Conservation (phyloP, 768 basidiomycete genomes). For the Hypholoma sublateritium region DNA sequence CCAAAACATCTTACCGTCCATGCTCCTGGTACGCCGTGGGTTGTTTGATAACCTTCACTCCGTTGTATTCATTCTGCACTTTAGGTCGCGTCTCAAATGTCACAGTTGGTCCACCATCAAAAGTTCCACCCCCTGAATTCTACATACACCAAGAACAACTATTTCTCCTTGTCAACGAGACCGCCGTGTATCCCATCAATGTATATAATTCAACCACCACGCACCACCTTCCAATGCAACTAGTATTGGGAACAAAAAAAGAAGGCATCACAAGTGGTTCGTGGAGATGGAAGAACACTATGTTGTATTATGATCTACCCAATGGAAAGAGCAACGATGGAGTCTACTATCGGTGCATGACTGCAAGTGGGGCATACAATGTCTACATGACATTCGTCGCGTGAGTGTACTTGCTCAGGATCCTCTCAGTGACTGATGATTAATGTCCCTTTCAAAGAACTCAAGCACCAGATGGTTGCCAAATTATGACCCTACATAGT, state of each 20-base stretch:
- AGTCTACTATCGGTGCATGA: constrained; percentile 42
- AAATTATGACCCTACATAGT: constrained; percentile 42
- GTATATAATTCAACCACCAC: constrained; percentile 49
- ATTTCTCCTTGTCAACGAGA: constrained; percentile 55
- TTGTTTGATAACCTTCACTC: neutral
- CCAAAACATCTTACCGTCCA: constrained; percentile 31
- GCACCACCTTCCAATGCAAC: constrained; percentile 45
- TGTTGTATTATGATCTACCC: constrained; percentile 47
- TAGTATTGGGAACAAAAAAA: constrained; percentile 39
- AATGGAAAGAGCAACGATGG: constrained; percentile 44
- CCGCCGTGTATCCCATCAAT: constrained; percentile 54
- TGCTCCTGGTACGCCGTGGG: constrained; percentile 27
- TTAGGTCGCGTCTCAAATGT: constrained; percentile 50
- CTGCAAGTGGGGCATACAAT: constrained; percentile 34
- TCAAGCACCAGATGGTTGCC: constrained; percentile 39
- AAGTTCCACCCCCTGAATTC: constrained; percentile 43
- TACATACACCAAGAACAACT: constrained; percentile 53
- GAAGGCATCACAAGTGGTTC: constrained; percentile 40
- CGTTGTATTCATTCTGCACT: neutral
- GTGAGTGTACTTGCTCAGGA: constrained; percentile 30
- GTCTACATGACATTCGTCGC: constrained; percentile 48
- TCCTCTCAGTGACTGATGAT: neutral
- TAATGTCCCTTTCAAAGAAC: neutral
- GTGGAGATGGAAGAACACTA: constrained; percentile 59
- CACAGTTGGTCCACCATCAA: constrained; percentile 35